Conservation (phyloP, 2,329 filamentous ascomycete genomes). For the Aspergillus japonicus region DNA sequence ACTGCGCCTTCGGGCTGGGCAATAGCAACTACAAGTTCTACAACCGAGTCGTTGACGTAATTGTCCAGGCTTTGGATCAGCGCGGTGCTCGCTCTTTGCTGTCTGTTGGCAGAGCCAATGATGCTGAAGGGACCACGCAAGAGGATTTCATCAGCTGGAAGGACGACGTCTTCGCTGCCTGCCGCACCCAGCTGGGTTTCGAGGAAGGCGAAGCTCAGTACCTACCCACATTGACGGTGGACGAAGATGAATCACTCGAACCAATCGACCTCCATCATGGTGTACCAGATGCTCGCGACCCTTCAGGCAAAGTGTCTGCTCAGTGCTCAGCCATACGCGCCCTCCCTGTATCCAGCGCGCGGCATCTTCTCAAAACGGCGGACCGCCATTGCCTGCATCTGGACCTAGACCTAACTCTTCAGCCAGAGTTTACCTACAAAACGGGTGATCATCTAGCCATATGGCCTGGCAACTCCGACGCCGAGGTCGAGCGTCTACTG, state of each 20-base stretch:
- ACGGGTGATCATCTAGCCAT: slow-evolving; percentile 90
- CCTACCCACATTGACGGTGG: slow-evolving; percentile 76
- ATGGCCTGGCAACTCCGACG: slow-evolving; percentile 86
- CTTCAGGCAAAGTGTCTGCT: slow-evolving; percentile 38
- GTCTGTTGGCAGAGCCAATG: slow-evolving; percentile 82
- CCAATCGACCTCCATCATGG: slow-evolving; percentile 79
- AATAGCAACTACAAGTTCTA: slow-evolving; percentile 98
- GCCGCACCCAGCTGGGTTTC: slow-evolving; percentile 73
- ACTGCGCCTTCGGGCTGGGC: slow-evolving; percentile 84
- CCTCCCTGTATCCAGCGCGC: slow-evolving; percentile 80
- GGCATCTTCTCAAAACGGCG: slow-evolving; percentile 75
- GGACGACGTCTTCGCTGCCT: slow-evolving; percentile 83
- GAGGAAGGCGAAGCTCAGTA: slow-evolving; percentile 89
- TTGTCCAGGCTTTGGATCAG: slow-evolving; percentile 71
- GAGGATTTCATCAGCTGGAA: slow-evolving; percentile 97
- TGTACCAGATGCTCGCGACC: slow-evolving; percentile 70
- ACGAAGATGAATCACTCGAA: slow-evolving; percentile 68
- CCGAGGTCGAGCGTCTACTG: slow-evolving; percentile 79
- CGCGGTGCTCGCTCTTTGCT: slow-evolving; percentile 76
- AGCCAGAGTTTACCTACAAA: slow-evolving; percentile 77
- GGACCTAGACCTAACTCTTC: slow-evolving; percentile 79
- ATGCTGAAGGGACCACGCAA: slow-evolving; percentile 91
- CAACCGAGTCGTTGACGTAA: slow-evolving; percentile 88
- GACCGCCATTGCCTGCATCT: slow-evolving; percentile 86
- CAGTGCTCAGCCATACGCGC: slow-evolving; percentile 71